phyloP scores from a whole-genome alignment of 2,329 filamentous ascomycete genomes.

The Nigrospora sphaerica region DNA sequence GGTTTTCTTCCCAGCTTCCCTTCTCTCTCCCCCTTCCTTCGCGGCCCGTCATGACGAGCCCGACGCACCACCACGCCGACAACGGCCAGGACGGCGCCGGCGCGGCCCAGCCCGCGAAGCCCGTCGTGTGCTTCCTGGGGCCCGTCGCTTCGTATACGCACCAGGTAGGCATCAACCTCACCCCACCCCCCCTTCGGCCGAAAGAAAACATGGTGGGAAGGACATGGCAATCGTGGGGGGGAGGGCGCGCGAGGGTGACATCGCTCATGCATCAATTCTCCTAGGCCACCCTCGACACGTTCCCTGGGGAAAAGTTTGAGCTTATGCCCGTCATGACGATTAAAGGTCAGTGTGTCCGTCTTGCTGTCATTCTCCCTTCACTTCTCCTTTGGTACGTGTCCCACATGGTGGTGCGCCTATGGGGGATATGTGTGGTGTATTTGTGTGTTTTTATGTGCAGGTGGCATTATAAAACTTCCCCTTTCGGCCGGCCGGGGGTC shows the following conservation, averaged over 20 bases:
- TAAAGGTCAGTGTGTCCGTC: slow-evolving; percentile 22
- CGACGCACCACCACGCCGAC: too few relatives aligned
- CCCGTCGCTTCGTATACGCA: slow-evolving; percentile 43
- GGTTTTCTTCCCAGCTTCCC: too few relatives aligned
- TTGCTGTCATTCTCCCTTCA: too few relatives aligned
- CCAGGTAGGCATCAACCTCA: slow-evolving; percentile 29
- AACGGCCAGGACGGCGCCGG: too few relatives aligned
- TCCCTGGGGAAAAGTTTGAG: slow-evolving; percentile 39
- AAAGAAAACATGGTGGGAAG: too few relatives aligned
- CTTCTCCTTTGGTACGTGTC: neutral
- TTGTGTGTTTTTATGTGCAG: neutral
- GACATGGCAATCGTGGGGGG: too few relatives aligned
- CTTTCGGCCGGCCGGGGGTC: neutral
- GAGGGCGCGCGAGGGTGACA: too few relatives aligned
- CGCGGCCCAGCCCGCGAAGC: slow-evolving; percentile 16
- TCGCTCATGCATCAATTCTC: neutral
- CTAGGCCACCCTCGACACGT: slow-evolving; percentile 39
- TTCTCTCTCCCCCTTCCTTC: too few relatives aligned
- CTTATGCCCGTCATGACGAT: slow-evolving; percentile 46
- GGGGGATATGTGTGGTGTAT: neutral
- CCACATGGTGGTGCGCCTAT: neutral
- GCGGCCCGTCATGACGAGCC: too few relatives aligned
- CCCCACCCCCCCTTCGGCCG: too few relatives aligned
- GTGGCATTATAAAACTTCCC: neutral
- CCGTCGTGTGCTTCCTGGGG: slow-evolving; percentile 41